Evolutionary conservation across 768 basidiomycete species (phyloP).

Genomic region (Lentinula aciculospora): DNA sequence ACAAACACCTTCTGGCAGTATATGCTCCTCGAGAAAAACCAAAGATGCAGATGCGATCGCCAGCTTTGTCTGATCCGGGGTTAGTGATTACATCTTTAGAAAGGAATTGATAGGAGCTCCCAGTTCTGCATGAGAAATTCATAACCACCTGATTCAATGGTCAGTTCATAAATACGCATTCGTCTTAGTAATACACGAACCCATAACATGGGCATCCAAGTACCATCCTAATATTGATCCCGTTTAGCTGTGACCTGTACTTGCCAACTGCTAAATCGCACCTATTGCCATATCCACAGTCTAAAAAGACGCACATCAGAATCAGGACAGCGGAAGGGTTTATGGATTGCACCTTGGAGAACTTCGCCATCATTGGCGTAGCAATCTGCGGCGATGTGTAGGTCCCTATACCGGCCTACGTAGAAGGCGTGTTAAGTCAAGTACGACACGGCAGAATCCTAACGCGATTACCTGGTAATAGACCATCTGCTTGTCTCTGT

Average conservation of each 20-base stretch:
- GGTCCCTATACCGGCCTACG: conserved; percentile 54
- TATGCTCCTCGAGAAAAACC: conserved; percentile 69
- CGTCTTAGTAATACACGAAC: conserved; percentile 21
- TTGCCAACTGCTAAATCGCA: background rate
- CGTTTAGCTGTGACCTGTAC: conserved; percentile 21
- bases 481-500: conserved; percentile 29
- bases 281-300: background rate
- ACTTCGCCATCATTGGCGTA: conserved; percentile 35
- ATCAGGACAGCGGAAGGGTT: background rate
- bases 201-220: conserved; percentile 51
- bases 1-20: conserved; percentile 46
- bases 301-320: no score
- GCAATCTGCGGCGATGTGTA: conserved; percentile 49
- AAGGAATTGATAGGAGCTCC: conserved; percentile 16
- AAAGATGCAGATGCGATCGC: conserved; percentile 21
- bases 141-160: conserved; percentile 38
- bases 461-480: conserved; percentile 34
- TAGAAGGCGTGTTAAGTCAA: background rate
- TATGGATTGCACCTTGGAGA: conserved; percentile 18
- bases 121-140: conserved; percentile 61
- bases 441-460: background rate
- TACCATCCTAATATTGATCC: conserved; percentile 36
- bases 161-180: background rate
- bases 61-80: conserved; percentile 27
- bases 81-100: background rate